Evolutionary conservation across 2,329 filamentous ascomycete species (phyloP), one percentile per base, ranked within the genome.

Genomic region (Fusarium pininemorale): DNA sequence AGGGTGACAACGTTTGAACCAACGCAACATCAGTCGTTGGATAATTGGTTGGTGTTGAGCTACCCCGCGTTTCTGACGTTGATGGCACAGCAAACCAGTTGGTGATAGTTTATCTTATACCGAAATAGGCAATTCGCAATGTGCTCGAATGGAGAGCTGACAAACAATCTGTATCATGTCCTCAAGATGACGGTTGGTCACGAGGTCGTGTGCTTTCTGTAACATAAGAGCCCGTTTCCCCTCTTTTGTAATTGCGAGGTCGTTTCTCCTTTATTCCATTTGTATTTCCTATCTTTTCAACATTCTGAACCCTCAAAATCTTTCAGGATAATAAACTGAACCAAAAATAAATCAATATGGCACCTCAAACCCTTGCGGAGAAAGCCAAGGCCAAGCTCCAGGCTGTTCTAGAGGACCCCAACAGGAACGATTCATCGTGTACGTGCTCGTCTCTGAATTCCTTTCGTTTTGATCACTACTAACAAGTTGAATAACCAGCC

Each of bases 21-120:
- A 35, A 53, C 68, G 42, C 32, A 65, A 64, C 41, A 14, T 44
- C 56, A 44, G 45, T 26, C 22, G 48, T 24, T 30, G 50, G 24
- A 4, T 30, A 24, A 45, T 59, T 62, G 28, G 56, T 12, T 22
- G 64, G 47, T 26, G n/a, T 45, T 45, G 26, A 37, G 37, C 54
- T 74, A 75, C 72, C 72, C 72, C 72, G 72, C 72, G 72, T 75
- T 70, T 72, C 63, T 75, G 72, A 75, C 72, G 72, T 47, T 50
- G 53, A 73, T 72, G 67, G 62, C 63, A 71, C 51, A 58, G 16
- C 20, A 50, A 20, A 30, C 26, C 41, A 14, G 39, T 54, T 41
- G 44, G 44, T 26, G 60, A 66, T 69, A 26, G 44, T 60, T 37
- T 32, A 67, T 68, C 63, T 72, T 60, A 51, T 60, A 45, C 62